Evolutionary conservation across 208 protist genomes (phyloP).

Genomic region (Trypanosoma brucei): DNA sequence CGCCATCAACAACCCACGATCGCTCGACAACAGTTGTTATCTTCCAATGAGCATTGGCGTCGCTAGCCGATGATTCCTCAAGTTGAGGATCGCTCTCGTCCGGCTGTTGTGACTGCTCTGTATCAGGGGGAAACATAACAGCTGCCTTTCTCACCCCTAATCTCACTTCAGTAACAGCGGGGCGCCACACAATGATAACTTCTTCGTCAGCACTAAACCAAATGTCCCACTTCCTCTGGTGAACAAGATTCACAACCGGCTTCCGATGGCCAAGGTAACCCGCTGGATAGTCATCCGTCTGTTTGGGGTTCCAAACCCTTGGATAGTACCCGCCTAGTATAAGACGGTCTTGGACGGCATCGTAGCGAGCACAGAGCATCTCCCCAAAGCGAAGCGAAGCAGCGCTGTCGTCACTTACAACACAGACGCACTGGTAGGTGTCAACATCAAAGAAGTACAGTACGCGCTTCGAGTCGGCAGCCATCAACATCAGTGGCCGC

Average conservation of each 20-base stretch:
- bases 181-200: slow-evolving; percentile 64
- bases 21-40: slow-evolving; percentile 20
- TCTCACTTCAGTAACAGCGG: neutral
- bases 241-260: slow-evolving; percentile 52
- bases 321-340: slow-evolving; percentile 67
- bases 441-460: slow-evolving; percentile 70
- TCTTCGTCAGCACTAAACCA: slow-evolving; percentile 74
- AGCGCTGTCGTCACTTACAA: slow-evolving; percentile 40
- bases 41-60: slow-evolving; percentile 1
- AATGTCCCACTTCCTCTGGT: slow-evolving; percentile 32
- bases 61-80: neutral
- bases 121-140: neutral
- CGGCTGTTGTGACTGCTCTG: neutral
- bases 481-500: slow-evolving; percentile 46
- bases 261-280: slow-evolving; percentile 64
- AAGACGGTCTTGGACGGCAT: slow-evolving; percentile 51
- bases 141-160: neutral
- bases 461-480: slow-evolving; percentile 68
- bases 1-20: slow-evolving; percentile 43
- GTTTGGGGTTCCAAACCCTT: slow-evolving; percentile 58
- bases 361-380: slow-evolving; percentile 67
- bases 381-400: slow-evolving; percentile 43
- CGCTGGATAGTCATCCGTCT: slow-evolving; percentile 33
- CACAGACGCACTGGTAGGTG: slow-evolving; percentile 36
- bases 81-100: neutral